Evolutionary conservation across 2,329 filamentous ascomycete species (phyloP), one percentile per base, ranked within the genome.

Genomic region (Lasiodiplodia gonubiensis): DNA sequence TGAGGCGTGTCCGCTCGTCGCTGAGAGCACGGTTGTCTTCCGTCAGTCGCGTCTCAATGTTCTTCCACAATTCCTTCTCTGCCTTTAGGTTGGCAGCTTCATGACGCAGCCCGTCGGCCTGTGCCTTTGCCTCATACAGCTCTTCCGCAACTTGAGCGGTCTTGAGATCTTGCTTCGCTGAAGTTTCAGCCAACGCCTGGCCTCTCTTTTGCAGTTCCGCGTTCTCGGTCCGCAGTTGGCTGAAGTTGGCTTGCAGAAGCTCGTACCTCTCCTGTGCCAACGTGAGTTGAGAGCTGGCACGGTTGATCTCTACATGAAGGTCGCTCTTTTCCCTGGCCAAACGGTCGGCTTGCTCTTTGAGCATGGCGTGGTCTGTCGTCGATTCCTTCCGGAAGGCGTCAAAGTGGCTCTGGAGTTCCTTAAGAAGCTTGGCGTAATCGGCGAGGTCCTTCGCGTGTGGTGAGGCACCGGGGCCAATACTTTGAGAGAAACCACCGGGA

Each of bases 91-190:
- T 97, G 18, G 93, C 90, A 65, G 90, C 93, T 77, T 99, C 95
- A 71, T 93, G 93, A 64, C 93, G 91, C 79, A 97, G 87, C 74
- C 93, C 94, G 74, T 99, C 94, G 3, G 92, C 84, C 64, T 94
- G 81, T 37, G 91, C 91, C 76, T 90, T 91, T 5, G 91, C 89
- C 77, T 97, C 95, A 11, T 98, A 89, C 6, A 98, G 86, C 72
- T 99, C 94, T 78, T 98, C 94, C 0, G 93, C 93, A 33, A 94
- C 91, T 79, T 97, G 93, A 74, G 97, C 93, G 2, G 92, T 95
- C 52, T 89, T 90, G 54, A 97, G 85, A 73, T 99, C 96, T 75
- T 97, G 93, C 78, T 93, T 95, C 5, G 93, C 93, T 7, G 93
- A 90, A 64, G 89, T 90, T 75, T 98, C 93, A 0, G 92, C 91